These are phyloP conservation scores for Microbotryomycetes sp. DNA, from an alignment of 1,284 basidiomycete genomes.

Conservation along the genomic window DNA sequence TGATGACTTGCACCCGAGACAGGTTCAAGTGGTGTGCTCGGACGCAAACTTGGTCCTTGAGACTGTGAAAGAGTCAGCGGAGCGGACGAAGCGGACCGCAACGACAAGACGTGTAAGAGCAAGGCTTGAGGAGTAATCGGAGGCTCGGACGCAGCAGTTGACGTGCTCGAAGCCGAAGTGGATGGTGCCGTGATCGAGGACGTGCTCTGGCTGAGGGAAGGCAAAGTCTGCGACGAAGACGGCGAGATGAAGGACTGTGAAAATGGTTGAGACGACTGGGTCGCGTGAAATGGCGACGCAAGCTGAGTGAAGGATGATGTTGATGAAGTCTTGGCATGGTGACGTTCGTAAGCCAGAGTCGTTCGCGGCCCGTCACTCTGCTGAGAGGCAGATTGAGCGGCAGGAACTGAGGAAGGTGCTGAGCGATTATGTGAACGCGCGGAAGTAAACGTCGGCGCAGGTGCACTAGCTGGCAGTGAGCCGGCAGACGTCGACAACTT, in stretches of 20 bases:
- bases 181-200: not conserved
- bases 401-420: too few relatives aligned
- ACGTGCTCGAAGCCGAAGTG: not conserved
- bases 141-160: constrained; percentile 8
- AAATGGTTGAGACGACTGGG: not conserved
- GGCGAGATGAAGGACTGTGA: not conserved
- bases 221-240: constrained; percentile 7
- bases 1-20: constrained; percentile 10
- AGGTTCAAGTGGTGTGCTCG: not conserved
- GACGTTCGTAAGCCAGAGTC: constrained; percentile 18
- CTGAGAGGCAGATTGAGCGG: too few relatives aligned
- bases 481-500: not conserved
- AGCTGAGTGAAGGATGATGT: constrained; percentile 24
- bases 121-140: constrained; percentile 27
- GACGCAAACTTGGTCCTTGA: constrained; percentile 5
- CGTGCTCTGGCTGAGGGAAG: not conserved
- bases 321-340: constrained; percentile 14
- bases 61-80: constrained; percentile 25
- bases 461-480: not conserved
- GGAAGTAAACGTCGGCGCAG: not conserved
- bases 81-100: constrained; percentile 14
- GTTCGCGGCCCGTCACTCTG: not conserved
- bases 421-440: too few relatives aligned
- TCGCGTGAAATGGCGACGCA: not conserved
- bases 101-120: constrained; percentile 20